These are phyloP conservation scores for Raffaelea ambrosiae DNA, from an alignment of 2,329 filamentous ascomycete species.

Conservation along the genomic window DNA sequence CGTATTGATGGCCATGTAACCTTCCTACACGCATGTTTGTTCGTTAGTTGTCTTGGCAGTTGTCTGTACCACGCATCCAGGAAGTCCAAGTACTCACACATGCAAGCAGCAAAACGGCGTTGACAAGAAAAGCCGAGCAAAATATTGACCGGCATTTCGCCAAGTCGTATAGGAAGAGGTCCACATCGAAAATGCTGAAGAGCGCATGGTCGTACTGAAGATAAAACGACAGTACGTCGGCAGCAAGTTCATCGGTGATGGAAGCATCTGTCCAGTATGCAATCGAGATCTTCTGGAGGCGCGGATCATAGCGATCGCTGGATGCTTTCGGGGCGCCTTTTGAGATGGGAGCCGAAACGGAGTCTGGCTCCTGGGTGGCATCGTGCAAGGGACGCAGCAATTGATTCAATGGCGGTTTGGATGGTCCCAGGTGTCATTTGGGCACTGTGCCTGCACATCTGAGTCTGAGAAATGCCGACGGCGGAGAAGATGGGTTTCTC, in stretches of 20 bases:
- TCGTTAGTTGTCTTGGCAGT: too few species aligned
- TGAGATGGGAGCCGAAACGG: too few species aligned
- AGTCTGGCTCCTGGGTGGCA: too few species aligned
- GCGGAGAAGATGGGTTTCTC: too few species aligned
- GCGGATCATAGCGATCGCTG: neutral
- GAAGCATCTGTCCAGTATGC: constrained; percentile 10
- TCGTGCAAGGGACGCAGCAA: too few species aligned
- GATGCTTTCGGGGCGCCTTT: too few species aligned
- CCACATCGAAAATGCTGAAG: constrained; percentile 9
- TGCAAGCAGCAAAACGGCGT: constrained; percentile 5
- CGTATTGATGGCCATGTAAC: constrained; percentile 1
- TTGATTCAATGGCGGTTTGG: too few species aligned
- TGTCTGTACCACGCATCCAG: too few species aligned
- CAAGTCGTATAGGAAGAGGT: constrained; percentile 11
- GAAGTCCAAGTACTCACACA: constrained; percentile 9
- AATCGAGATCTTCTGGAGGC: constrained; percentile 2
- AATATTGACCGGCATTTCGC: constrained; percentile 1
- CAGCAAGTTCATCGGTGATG: constrained; percentile 9
- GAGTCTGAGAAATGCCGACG: too few species aligned
- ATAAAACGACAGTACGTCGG: constrained; percentile 9
- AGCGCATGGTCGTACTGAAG: constrained; percentile 9
- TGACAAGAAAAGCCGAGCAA: constrained; percentile 7
- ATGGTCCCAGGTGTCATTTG: too few species aligned
- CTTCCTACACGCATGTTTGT: too few species aligned
- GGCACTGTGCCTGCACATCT: too few species aligned